Base-by-base conservation (phyloP, 257 asterid genomes). In the Plectranthus barbatus region DNA sequence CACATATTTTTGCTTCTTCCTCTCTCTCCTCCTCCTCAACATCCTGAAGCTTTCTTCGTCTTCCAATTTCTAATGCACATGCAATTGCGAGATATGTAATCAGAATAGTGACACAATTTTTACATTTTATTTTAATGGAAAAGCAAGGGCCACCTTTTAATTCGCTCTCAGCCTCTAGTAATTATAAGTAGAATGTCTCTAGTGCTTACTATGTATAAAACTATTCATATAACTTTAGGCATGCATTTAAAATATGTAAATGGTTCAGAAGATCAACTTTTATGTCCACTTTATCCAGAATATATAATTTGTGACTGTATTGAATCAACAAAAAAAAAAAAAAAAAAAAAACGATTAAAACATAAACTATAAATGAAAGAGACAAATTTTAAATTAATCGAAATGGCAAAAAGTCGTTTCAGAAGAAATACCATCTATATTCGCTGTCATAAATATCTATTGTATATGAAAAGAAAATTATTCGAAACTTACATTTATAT, bases 1-100 rank as follows among this genome's bases (percentile, higher is more conserved):
- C 72, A 90, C 61, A 77, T 85, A 92, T 70, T 80, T 76, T 76
- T 83, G 86, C 72, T 94, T 82, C 78, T 96, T 80, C 91, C 90
- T n/a, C n/a, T n/a, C n/a, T n/a, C n/a, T 97, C 75, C 99, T 79
- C 57, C 48, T 71, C 66, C 74, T 74, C 61, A 85, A 37, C 91
- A 83, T 69, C 76, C 69, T 74, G 72, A 85, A 92, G 81, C 82
- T 82, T 78, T 89, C 96, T 73, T 85, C 91, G 15, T 80, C 85
- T 54, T 81, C 97, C 80, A 78, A 59, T 56, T 64, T 93, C 90
- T 64, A 50, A 74, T 74, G 44, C 29, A 62, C 58, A 72, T 58
- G 68, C 52, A 74, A 60, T 41, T 17, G 19, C 15, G 31, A 26
- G 60, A 45, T 10, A 52, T 15, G 11, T n/a, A 4, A 15, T 53